phyloP scores from a whole-genome alignment of 768 basidiomycete genomes.

The Tylopilus sp. region DNA sequence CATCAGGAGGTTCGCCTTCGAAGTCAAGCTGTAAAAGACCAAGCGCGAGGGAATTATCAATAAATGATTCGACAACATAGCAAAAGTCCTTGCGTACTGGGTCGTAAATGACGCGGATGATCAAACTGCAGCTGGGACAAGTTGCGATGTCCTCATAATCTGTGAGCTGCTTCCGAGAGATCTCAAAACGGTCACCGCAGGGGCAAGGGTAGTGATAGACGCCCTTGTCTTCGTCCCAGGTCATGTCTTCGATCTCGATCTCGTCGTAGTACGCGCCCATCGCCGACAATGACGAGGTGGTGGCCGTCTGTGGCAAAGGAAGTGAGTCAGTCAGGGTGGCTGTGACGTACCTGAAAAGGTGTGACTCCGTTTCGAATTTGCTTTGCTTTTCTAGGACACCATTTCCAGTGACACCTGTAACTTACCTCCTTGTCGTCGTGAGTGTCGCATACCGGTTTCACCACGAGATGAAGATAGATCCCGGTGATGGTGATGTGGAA shows the following conservation, averaged over 20 bases:
- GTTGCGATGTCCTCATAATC: constrained; percentile 92
- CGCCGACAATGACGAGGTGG: neutral
- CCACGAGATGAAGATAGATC: no score
- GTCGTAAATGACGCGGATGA: constrained; percentile 92
- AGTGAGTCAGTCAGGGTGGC: constrained; percentile 2
- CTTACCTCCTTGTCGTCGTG: no score
- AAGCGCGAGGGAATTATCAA: neutral
- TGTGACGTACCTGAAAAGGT: constrained; percentile 1
- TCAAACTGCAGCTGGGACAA: constrained; percentile 93
- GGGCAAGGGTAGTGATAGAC: constrained; percentile 98
- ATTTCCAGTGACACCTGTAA: no score
- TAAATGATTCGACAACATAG: constrained; percentile 1
- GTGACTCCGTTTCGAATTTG: no score
- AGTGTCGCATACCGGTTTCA: no score
- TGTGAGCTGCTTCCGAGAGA: constrained; percentile 77
- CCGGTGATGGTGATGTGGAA: no score
- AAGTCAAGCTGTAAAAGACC: constrained; percentile 62
- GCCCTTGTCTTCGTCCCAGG: constrained; percentile 75
- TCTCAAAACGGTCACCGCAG: constrained; percentile 97
- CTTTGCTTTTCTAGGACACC: neutral
- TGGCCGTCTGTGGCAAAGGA: neutral
- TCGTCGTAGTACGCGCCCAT: constrained; percentile 96
- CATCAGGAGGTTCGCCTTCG: constrained; percentile 70
- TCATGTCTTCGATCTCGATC: constrained; percentile 96
- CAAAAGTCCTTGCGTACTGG: constrained; percentile 57